Base-by-base conservation (phyloP, 306 rosid species). In the Vicia villosa region DNA sequence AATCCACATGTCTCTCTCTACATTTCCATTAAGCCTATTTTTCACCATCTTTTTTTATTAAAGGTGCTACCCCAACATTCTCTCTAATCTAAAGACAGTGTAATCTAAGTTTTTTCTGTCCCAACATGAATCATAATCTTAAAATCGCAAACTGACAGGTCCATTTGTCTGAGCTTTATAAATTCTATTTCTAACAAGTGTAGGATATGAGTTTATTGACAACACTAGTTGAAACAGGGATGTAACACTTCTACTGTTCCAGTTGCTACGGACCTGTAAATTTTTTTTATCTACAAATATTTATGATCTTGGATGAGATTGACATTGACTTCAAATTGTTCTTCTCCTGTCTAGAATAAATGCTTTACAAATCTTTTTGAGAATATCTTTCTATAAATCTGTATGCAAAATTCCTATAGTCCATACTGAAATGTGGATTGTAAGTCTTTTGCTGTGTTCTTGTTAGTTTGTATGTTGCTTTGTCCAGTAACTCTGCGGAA, bases 371-470 rank as follows among this genome's bases (percentile, higher is more conserved):
- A 15, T 46, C 19, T 46, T 7, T 46, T 7, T 46, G 21, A 0
- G 20, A 46, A 46, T 46, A 46, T 46, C 52, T 43, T 43, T 5
- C 47, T 15, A n/a, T 46, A 6, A n/a, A 46, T 46, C 20, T 46
- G 20, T 6, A 10, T 46, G 52, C 21, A 8, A 51, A 51, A 20
- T 51, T 51, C 30, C 30, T 51, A 50, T 63, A 55, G 22, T 69
- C 42, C 36, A 24, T 41, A 36, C 19, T 72, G 46, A 54, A 41
- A 30, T 55, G 43, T 17, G 46, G 63, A 70, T 64, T 5, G 20
- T 47, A 59, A 42, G 38, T 81, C 68, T 62, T 81, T 80, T 78
- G 84, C 60, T 69, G 79, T 66, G 57, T 13, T 65, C 34, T 66
- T 66, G 45, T 72, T 70, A 43, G 60, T 68, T 63, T 28, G 30